These are phyloP conservation scores for Hypocreales sp. DNA, from an alignment of 2,329 filamentous ascomycete genomes.

Conservation along the genomic window DNA sequence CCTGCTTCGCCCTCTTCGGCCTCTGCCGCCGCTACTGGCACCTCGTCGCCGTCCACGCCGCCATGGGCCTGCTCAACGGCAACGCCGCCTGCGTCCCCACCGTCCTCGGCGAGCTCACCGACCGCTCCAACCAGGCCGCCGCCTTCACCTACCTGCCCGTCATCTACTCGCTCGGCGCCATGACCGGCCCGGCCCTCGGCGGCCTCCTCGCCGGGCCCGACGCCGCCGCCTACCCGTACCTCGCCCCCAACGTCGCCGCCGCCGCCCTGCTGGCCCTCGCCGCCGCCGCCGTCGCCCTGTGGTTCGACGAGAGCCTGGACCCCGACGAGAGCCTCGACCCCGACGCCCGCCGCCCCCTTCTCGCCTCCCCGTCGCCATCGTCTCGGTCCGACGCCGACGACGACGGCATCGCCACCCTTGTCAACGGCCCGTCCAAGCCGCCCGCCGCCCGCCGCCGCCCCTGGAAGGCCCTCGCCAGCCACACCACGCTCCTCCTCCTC, in stretches of 20 bases:
- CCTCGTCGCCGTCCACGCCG: slow-evolving; percentile 66
- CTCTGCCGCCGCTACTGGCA: slow-evolving; percentile 75
- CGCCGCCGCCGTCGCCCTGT: slow-evolving; percentile 58
- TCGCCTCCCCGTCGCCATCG: slow-evolving; percentile 9
- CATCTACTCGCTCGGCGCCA: slow-evolving; percentile 88
- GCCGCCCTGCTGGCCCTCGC: slow-evolving; percentile 58
- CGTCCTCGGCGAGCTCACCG: slow-evolving; percentile 86
- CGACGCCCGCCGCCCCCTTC: slow-evolving; percentile 17
- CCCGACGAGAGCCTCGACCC: slow-evolving; percentile 11
- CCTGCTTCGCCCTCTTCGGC: slow-evolving; percentile 74
- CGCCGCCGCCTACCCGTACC: slow-evolving; percentile 56
- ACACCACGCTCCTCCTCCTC: slow-evolving; percentile 69
- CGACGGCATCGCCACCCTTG: slow-evolving; percentile 4
- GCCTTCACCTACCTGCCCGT: slow-evolving; percentile 92
- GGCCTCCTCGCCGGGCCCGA: slow-evolving; percentile 60
- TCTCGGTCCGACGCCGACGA: slow-evolving; percentile 5
- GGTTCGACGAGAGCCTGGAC: slow-evolving; percentile 64
- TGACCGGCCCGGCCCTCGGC: slow-evolving; percentile 84
- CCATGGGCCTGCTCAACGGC: slow-evolving; percentile 89
- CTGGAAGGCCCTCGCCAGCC: slow-evolving; percentile 51
- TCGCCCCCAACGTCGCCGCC: slow-evolving; percentile 69
- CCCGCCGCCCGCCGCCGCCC: slow-evolving; percentile 9
- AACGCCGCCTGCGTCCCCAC: slow-evolving; percentile 92
- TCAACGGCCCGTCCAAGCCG: slow-evolving; percentile 9
- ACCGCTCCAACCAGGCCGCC: slow-evolving; percentile 82